Percentiles rank a stretch among this genome's conserved stretches.
Evolutionary conservation across 1,284 basidiomycete genomes (phyloP).

Genomic region (Nidula niveotomentosa): DNA sequence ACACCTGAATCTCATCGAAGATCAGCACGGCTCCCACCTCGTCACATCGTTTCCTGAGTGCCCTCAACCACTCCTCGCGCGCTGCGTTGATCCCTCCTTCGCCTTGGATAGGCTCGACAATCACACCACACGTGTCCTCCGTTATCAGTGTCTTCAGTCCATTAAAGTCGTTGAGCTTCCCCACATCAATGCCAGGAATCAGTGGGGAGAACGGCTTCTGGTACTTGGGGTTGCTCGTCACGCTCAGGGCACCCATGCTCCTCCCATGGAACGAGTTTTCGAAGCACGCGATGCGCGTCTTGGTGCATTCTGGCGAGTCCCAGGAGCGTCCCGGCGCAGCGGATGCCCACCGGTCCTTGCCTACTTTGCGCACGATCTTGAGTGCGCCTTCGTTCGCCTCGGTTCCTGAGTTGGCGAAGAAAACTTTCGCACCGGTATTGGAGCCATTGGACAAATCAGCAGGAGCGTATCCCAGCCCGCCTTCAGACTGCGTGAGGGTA

Average conservation of each 20-base stretch:
- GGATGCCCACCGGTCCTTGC: conserved; percentile 86
- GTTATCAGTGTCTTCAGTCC: conserved; percentile 81
- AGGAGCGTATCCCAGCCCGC: conserved; percentile 32
- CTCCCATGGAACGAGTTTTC: conserved; percentile 84
- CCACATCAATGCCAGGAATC: conserved; percentile 64
- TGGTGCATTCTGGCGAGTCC: neutral
- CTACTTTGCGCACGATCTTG: conserved; percentile 79
- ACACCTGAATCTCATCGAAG: conserved; percentile 92
- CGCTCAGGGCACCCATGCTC: conserved; percentile 84
- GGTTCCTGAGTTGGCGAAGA: conserved; percentile 91
- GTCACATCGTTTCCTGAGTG: conserved; percentile 84
- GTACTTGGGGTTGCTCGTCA: conserved; percentile 94
- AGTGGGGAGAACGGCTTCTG: conserved; percentile 77
- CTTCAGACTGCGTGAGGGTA: conserved; percentile 80
- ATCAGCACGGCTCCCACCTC: conserved; percentile 83
- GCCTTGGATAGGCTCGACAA: conserved; percentile 91
- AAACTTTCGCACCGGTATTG: no score
- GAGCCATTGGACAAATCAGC: conserved; percentile 84
- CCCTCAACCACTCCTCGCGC: conserved; percentile 77
- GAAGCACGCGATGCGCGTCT: neutral
- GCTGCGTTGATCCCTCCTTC: conserved; percentile 96
- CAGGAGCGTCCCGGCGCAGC: conserved; percentile 76
- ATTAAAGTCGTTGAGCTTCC: conserved; percentile 32
- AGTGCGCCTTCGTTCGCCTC: conserved; percentile 87
- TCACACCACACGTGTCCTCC: conserved; percentile 90